These are phyloP conservation scores for Orbilia oligospora DNA, from an alignment of 2,329 filamentous ascomycete species.

Conservation along the genomic window DNA sequence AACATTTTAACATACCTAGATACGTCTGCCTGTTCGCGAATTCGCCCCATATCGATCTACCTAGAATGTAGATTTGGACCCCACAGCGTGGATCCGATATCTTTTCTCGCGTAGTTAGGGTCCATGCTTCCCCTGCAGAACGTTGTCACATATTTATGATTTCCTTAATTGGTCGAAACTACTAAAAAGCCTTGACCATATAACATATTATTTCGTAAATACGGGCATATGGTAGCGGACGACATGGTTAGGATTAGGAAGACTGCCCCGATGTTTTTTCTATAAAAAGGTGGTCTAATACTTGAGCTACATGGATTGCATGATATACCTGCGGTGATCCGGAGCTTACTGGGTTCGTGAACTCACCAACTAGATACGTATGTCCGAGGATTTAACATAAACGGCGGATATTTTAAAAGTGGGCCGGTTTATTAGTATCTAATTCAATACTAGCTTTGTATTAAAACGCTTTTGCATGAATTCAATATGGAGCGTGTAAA, in stretches of 20 bases:
- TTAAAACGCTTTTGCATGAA: too few species aligned
- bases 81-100: constrained; percentile 31
- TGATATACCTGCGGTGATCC: neutral
- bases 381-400: neutral
- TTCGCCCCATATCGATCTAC: constrained; percentile 1
- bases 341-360: neutral
- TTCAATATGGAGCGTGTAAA: too few species aligned
- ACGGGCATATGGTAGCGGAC: constrained; percentile 8
- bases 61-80: neutral
- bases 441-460: too few species aligned
- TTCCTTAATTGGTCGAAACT: neutral
- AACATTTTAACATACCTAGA: neutral
- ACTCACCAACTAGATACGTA: too few species aligned
- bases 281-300: neutral
- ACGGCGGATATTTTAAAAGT: neutral
- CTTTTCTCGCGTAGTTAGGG: neutral
- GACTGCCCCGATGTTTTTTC: neutral
- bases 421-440: neutral
- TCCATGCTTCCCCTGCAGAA: neutral
- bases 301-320: neutral
- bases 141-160: constrained; percentile 4
- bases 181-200: neutral
- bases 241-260: constrained; percentile 26
- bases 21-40: constrained; percentile 5
- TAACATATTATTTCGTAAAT: neutral